Evolutionary conservation across 164 flowering plant species (phyloP), one percentile per base, ranked within the genome.

Genomic region (Magnolia changhungtana): DNA sequence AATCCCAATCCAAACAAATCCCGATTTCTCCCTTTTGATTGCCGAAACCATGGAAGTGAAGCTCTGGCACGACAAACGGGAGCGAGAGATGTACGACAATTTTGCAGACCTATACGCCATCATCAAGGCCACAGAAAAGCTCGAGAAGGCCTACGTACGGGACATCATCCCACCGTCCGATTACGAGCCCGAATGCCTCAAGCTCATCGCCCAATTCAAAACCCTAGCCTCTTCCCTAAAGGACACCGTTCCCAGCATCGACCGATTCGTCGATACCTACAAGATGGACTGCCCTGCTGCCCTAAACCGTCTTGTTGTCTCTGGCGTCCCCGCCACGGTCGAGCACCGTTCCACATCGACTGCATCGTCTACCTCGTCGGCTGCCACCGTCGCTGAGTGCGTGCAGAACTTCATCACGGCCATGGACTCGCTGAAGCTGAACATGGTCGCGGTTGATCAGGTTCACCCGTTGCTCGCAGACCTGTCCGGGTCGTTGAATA

Each of bases 21-120:
- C 4, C 19, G 8, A 8, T 64, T 55, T 16, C 18, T 55, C 18
- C 61, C 67, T 19, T 21, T 8, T 8, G 10, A 18, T 64, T 8
- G 24, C 21, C 19, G 3, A 8, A 50, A 55, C 31, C 50, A 95
- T 92, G 99, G 99, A 94, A 83, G 97, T 92, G 70, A 96, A 92
- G 88, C 91, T 96, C 9, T 91, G 93, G 96, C 88, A 90, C 76
- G 97, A 93, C 86, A 94, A 94, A 89, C 95, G 96, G 16, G 98
- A 96, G 81, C 85, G 99, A 69, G 99, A 96, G 76, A 91, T 90
- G 98, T 90, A 94, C 69, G 99, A 94, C 49, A 96, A 89, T 76
- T 92, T 96, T 50, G 97, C 98, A 0, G 97, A 94, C 79, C 90
- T 96, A 2, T 94, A 81, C 78, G 95, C 99, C 49, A 95, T 95